Base-by-base conservation (phyloP, 148 eudicot species). In the Euryodendron excelsum region DNA sequence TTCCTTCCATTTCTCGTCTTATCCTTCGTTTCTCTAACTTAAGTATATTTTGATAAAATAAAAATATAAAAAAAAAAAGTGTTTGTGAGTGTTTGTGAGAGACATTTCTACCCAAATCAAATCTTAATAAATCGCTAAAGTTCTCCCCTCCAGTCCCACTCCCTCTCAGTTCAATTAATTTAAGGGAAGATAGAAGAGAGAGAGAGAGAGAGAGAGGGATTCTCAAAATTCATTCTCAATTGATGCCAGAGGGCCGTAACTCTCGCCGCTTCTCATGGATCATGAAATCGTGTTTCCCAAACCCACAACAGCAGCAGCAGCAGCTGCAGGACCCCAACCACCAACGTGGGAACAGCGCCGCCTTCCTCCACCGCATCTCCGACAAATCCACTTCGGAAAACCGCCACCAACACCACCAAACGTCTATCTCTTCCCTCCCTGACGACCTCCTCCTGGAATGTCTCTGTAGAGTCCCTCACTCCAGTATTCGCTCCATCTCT, bases 181-280 rank as follows among this genome's bases (percentile, higher is more conserved):
- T 20, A 77, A 44, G 48, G 28, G 72, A 41, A 59, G 53, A 75
- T 63, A 65, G 70, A 67, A 72, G 48, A 30, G 75, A 69, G 64
- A 37, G 64, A 60, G 61, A n/a, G n/a, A n/a, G n/a, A n/a, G n/a
- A n/a, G n/a, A n/a, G n/a, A n/a, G n/a, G 2, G 31, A 14, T 17
- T 70, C 15, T 5, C n/a, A n/a, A n/a, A 0, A 21, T 36, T 67
- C 30, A 31, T 58, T 63, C n/a, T n/a, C 37, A 67, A 23, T 34
- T 45, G 67, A 67, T 75, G 83, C 70, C 82, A 65, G 86, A 88
- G 28, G 82, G 79, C 80, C 89, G 91, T 81, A 85, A 86, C 80
- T 87, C 97, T 67, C 94, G 94, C 79, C 93, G 86, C 72, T 88
- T 93, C 81, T 89, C 93, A 11, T 90, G 96, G 81, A 84, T 94